Percentiles rank a stretch among this genome's conserved stretches.
These are phyloP conservation scores for Pichia cabralensis DNA, from an alignment of 805 yeast genomes.

Conservation along the genomic window DNA sequence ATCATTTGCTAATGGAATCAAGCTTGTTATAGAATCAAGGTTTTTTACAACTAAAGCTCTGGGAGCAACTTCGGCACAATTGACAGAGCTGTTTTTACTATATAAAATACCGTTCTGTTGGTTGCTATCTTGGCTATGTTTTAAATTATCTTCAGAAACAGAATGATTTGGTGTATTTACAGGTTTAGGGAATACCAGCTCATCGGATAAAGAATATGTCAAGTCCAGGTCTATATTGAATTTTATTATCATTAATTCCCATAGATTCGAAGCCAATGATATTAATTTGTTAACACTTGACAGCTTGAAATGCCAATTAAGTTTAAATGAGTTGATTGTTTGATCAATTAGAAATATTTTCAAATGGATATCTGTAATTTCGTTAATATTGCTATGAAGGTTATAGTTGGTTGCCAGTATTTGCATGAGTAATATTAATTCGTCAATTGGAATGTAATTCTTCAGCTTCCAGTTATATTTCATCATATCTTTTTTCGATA, in stretches of 20 bases:
- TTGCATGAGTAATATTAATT: slow-evolving; percentile 41
- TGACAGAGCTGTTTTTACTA: too few relatives aligned
- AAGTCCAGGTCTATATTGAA: slow-evolving; percentile 9
- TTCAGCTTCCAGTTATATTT: slow-evolving; percentile 52
- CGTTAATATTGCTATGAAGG: slow-evolving; percentile 12
- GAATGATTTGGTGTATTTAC: not conserved
- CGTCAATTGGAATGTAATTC: slow-evolving; percentile 52
- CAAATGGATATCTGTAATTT: slow-evolving; percentile 19
- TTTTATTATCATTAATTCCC: slow-evolving; percentile 18
- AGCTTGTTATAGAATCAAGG: too few relatives aligned
- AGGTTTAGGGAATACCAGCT: slow-evolving; percentile 10
- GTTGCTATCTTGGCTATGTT: too few relatives aligned
- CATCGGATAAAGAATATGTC: slow-evolving; percentile 5
- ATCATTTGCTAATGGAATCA: too few relatives aligned
- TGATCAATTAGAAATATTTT: slow-evolving; percentile 21
- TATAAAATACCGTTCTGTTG: too few relatives aligned
- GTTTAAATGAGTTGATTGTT: slow-evolving; percentile 12
- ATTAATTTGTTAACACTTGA: slow-evolving; percentile 18
- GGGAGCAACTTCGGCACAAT: slow-evolving; percentile 20
- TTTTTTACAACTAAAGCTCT: slow-evolving; percentile 13
- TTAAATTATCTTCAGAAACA: too few relatives aligned
- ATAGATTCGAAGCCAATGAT: slow-evolving; percentile 14
- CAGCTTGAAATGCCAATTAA: slow-evolving; percentile 18
- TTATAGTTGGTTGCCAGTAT: slow-evolving; percentile 45
- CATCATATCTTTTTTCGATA: slow-evolving; percentile 28